Evolutionary conservation across 1,139 yeast genomes (phyloP), one percentile per base, ranked within the genome.

Genomic region (Nakaseomyces bracarensis): DNA sequence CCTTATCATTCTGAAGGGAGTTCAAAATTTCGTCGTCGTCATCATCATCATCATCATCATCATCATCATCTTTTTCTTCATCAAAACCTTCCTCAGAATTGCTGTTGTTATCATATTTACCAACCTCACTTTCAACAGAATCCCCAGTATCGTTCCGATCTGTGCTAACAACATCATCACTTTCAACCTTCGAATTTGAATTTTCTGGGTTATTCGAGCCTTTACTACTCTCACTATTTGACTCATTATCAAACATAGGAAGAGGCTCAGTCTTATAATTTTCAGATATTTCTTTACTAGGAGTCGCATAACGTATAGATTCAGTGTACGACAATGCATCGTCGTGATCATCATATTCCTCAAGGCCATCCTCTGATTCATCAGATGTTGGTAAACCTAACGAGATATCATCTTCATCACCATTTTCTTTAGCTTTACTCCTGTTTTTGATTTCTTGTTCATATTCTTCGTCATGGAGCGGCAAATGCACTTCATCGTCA

Each of bases 301-400:
- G 26, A 7, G 25, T 20, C 10, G 25, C 36, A 33, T 33, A 45
- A 14, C 44, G 42, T 7, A 46, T 43, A 5, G 54, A 45, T 11
- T 50, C 48, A 4, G 52, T 50, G 40, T 48, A 46, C 47, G 46
- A 40, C 44, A 40, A 48, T 40, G 42, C 46, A 38, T 53, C 54
- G n/a, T 49, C 55, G 9, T 48, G 36, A 13, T 30, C 34, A 30
- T 33, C 36, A 8, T 2, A 20, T 4, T 23, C 23, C n/a, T 29
- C 10, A 2, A 27, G 9, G 9, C 27, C 40, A 9, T 36, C 38
- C 20, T 38, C 41, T 2, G 44, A 40, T 7, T 46, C 46, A 3
- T 43, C 45, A n/a, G 36, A 20, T 7, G 26, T 13, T 11, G 36
- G 36, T 11, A 33, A 13, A 2, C 26, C 36, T 4, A 33, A 10